Base-by-base conservation (phyloP, 2,329 filamentous ascomycete species). In the Aspergillus nomiae region DNA sequence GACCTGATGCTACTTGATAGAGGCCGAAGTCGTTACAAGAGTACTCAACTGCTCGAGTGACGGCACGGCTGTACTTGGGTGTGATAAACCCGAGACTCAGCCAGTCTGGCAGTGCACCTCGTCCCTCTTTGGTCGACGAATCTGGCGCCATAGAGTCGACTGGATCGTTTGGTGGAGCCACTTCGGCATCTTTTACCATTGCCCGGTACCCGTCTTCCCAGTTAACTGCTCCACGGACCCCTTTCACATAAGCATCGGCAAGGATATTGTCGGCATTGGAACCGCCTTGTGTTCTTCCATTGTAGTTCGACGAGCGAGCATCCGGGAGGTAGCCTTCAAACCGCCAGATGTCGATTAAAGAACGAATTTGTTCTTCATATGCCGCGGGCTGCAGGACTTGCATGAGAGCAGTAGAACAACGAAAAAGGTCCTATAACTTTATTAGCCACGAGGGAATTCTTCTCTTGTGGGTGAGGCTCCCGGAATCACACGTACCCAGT, bases 241-340 rank as follows among this genome's bases (percentile, higher is more conserved):
- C 88, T 73, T 92, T 92, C 34, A 90, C 83, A 65, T 86, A 92
- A 0, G 89, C 90, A 70, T 92, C 90, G 2, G 89, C 89, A 19
- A 92, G 84, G 4, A 92, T 84, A 61, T 90, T 91, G 72, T 92
- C 89, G 4, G 86, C 85, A 69, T 91, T 91, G 14, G 85, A 89
- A 9, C 90, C 90, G 12, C 88, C 89, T 72, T 92, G 89, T 0
- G 87, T 86, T 19, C 86, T 85, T 11, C 90, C 90, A 65, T 90
- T 92, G 78, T 81, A 89, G 74, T 90, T 88, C 1, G 86, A 89
- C 0, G 87, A 90, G 12, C 89, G 85, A 0, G 82, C 89, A 68
- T 90, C 88, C 0, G 88, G 88, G 70, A 90, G 79, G 68, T 84
- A 91, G 5, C 87, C 87, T 6, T 88, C 87, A 64, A 87, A 77